These are phyloP conservation scores for Suhomyces ambrosiae DNA, from an alignment of 1,139 yeast species.

Conservation along the genomic window DNA sequence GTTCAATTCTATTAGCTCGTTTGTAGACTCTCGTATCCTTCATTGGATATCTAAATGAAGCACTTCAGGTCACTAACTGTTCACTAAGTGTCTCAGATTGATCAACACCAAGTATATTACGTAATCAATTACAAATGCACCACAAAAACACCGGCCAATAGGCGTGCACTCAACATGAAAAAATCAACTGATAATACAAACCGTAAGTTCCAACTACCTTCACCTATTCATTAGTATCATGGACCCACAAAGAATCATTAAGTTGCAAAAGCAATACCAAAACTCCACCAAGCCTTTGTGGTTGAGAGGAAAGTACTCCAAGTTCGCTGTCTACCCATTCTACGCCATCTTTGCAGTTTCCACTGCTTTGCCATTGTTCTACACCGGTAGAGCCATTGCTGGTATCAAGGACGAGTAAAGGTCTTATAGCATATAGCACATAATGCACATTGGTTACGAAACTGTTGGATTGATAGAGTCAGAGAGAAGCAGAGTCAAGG, in stretches of 20 bases:
- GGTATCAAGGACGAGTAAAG: conserved; percentile 61
- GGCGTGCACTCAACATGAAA: conserved; percentile 14
- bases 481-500: too few relatives aligned
- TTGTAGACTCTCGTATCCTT: too few relatives aligned
- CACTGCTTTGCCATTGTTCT: conserved; percentile 69
- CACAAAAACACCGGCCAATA: conserved; percentile 12
- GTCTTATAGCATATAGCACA: conserved; percentile 7
- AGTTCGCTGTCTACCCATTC: conserved; percentile 83
- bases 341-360: conserved; percentile 80
- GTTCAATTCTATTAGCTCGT: too few relatives aligned
- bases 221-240: conserved; percentile 22
- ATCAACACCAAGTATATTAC: too few relatives aligned
- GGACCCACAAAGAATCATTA: conserved; percentile 70
- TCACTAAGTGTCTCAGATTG: too few relatives aligned
- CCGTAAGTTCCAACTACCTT: conserved; percentile 4
- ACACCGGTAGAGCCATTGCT: conserved; percentile 75
- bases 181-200: conserved; percentile 23
- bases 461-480: too few relatives aligned
- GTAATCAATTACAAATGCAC: conserved; percentile 1
- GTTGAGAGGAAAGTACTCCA: conserved; percentile 76
- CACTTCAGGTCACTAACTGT: too few relatives aligned
- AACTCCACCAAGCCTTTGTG: conserved; percentile 70
- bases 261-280: conserved; percentile 77
- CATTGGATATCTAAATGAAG: too few relatives aligned
- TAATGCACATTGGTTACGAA: conserved; percentile 6